Evolutionary conservation across 1,284 basidiomycete species (phyloP), one percentile per base, ranked within the genome.

Genomic region (Phellinidium pouzarii): DNA sequence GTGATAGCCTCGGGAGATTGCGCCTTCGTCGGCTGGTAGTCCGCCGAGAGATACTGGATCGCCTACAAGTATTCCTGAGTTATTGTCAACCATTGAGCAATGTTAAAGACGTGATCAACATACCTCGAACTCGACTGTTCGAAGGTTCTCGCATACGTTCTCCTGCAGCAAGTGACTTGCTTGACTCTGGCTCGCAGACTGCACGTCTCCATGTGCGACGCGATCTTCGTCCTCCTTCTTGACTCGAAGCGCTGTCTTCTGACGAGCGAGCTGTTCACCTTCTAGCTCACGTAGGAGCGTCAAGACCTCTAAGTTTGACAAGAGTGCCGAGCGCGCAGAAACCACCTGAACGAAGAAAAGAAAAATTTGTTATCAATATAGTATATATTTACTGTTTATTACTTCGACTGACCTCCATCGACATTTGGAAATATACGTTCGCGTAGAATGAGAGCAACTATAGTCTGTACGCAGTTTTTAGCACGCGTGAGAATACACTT

Each of bases 111-210:
- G 58, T n/a, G 44, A 47, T 17, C 7, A 4, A 64, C 77, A 58
- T 62, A 91, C 91, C 78, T 96, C 88, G 57, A 94, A 84, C 64
- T 94, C 88, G 38, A 95, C 76, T 11, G 92, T 95, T 50, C 92
- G 76, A 53, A 96, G 63, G 63, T 96, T 94, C 64, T 93, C 82
- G 58, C 78, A 77, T 31, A 85, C 73, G 54, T 82, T 79, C 38
- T 78, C 74, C 52, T 62, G 41, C 61, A 49, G 22, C 6, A 45
- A 9, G 12, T 12, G n/a, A 11, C 23, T 26, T 20, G 43, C 36
- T 11, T 36, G 42, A 14, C 58, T 56, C 17, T 36, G 42, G 14
- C 58, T 55, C 60, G 64, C 58, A 50, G 66, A 17, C 58, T 61
- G 58, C 58, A 62, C 42, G 38, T 62, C 4, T 58, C 59, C 73